Evolutionary conservation across 768 basidiomycete species (phyloP).

Genomic region (Termitomyces sp.): DNA sequence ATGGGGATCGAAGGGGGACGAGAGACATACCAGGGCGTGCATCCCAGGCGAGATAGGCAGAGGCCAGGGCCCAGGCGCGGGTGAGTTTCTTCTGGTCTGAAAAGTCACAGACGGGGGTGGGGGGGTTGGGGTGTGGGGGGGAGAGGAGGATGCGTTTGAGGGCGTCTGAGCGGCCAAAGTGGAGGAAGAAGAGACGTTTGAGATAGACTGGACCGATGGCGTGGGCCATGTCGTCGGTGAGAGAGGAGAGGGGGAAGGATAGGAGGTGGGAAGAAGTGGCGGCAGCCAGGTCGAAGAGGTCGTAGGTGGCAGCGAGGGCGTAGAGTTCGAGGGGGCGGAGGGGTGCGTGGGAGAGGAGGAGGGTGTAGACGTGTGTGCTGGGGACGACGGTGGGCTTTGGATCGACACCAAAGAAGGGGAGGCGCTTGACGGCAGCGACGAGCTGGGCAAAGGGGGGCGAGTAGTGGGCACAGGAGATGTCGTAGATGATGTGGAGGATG

Average conservation of each 20-base stretch:
- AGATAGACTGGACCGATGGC: conserved; percentile 73
- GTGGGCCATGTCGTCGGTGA: conserved; percentile 67
- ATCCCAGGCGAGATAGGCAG: conserved; percentile 82
- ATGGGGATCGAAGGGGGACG: conserved; percentile 7
- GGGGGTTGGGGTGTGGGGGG: conserved; percentile 73
- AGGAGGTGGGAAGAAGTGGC: conserved; percentile 71
- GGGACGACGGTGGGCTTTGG: conserved; percentile 41
- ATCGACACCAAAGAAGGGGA: conserved; percentile 56
- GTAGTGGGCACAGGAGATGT: conserved; percentile 70
- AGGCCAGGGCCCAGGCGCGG: conserved; percentile 77
- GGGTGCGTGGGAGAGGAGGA: conserved; percentile 64
- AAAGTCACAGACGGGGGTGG: conserved; percentile 63
- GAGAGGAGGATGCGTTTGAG: conserved; percentile 72
- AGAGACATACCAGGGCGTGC: conserved; percentile 59
- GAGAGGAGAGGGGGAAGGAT: conserved; percentile 56
- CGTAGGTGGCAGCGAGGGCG: conserved; percentile 58
- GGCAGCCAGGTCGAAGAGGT: conserved; percentile 70
- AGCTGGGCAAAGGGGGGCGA: conserved; percentile 61
- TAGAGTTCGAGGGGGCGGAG: conserved; percentile 67
- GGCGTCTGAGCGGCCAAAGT: conserved; percentile 78
- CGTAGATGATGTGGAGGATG: conserved; percentile 67
- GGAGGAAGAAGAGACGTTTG: conserved; percentile 78
- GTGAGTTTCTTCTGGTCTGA: conserved; percentile 74
- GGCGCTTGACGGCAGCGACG: conserved; percentile 45
- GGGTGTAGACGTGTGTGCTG: conserved; percentile 48